Evolutionary conservation across 2,329 filamentous ascomycete genomes (phyloP).

Genomic region (Plenodomus lindquistii): DNA sequence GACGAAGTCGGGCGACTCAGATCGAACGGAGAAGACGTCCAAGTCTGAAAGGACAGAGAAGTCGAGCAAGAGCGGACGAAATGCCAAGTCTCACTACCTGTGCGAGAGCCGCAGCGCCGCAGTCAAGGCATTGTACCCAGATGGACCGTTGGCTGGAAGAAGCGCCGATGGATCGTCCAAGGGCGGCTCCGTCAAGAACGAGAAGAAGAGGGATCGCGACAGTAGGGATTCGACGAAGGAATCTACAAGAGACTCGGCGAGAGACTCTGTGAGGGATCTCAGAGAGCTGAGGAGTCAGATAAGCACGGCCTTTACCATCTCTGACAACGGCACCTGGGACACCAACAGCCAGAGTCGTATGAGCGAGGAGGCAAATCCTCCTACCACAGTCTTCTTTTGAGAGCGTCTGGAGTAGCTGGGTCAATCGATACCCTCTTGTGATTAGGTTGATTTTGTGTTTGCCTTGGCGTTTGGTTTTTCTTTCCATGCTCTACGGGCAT

Average conservation of each 20-base stretch:
- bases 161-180: slow-evolving; percentile 19
- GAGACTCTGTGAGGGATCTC: slow-evolving; percentile 10
- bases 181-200: slow-evolving; percentile 8
- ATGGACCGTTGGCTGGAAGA: slow-evolving; percentile 29
- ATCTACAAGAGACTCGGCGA: slow-evolving; percentile 11
- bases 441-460: not conserved
- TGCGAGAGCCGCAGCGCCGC: slow-evolving; percentile 44
- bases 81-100: slow-evolving; percentile 34
- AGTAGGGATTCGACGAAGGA: slow-evolving; percentile 23
- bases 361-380: slow-evolving; percentile 9
- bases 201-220: slow-evolving; percentile 19
- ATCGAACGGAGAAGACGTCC: slow-evolving; percentile 23
- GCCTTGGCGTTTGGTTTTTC: not conserved
- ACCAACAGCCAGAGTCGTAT: slow-evolving; percentile 26
- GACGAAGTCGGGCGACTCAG: slow-evolving; percentile 23
- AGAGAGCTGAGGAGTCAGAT: slow-evolving; percentile 8
- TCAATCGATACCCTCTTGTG: not conserved
- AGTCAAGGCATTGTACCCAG: slow-evolving; percentile 45
- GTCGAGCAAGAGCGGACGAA: slow-evolving; percentile 22
- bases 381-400: not conserved
- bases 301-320: slow-evolving; percentile 1
- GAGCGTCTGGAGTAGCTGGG: not conserved
- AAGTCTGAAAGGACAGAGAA: slow-evolving; percentile 15
- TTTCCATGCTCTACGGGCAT: not conserved
- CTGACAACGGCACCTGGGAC: slow-evolving; percentile 33